Base-by-base conservation (phyloP, 768 basidiomycete genomes). In the Lyophyllum atratum region DNA sequence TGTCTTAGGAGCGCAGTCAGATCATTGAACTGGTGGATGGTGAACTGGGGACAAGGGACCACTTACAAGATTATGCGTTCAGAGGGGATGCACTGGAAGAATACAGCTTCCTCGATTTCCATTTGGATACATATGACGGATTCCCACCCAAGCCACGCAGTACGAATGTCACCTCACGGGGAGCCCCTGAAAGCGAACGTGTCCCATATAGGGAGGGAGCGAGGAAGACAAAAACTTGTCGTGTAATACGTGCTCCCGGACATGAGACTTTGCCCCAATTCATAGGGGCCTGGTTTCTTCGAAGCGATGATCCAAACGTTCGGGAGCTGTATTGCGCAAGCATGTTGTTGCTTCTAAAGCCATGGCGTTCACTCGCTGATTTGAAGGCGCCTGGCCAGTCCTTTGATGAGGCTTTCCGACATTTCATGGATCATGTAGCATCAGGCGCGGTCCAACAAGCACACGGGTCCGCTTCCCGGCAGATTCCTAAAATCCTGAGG, bases 261-360 rank as follows among this genome's bases (percentile, higher is more conserved):
- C 77, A 77, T 55, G 72, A 75, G n/a, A 74, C 63, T 0, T 14
- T 79, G 2, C 72, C 73, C 0, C 62, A 69, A 24, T 64, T 79
- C 46, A 57, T 75, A 6, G 75, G 77, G 0, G 52, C 39, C 9
- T 75, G 66, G 58, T 71, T 76, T 47, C 69, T 71, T 0, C 46
- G 67, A 0, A 29, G 34, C 1, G 64, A 74, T 34, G 60, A 68
- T 6, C 29, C 37, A 7, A 49, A 56, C 4, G 25, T 44, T 1
- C n/a, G 19, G 1, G 52, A 65, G 1, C 49, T 75, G 60, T 74
- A 75, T 37, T 59, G 49, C 24, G 73, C 73, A 1, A 60, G 33
- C 0, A 74, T 77, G 56, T 62, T 80, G 0, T 9, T 63, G 11
- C 52, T 80, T 0, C 56, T 77, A 0, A 69, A 67, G 33, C 78